Base-by-base conservation (phyloP, 345 rosid genomes). In the Bretschneidera sinensis region DNA sequence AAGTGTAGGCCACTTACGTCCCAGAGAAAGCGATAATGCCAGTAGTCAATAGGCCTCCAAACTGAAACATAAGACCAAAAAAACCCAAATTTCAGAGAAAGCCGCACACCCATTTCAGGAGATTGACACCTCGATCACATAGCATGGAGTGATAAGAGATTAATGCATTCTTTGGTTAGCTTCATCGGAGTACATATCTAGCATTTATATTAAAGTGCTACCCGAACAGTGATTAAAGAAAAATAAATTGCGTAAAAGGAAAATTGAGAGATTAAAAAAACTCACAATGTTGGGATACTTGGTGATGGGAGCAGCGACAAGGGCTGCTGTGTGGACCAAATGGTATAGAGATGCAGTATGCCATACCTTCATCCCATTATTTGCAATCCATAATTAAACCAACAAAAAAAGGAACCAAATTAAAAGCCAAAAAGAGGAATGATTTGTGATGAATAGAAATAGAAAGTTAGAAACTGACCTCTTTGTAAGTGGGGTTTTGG, bases 261-360 rank as follows among this genome's bases (percentile, higher is more conserved):
- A 43, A 14, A 7, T 3, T 25, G 0, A 52, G 21, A 20, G 20
- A 59, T 49, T 18, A 59, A 17, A 8, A 16, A 59, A 51, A 75
- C 81, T 79, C 66, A 94, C 97, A 66, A 85, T 62, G 63, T 79
- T 71, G 18, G 97, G 97, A 55, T 61, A 57, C 67, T 80, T 94
- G 48, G 92, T 82, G 64, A 60, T 43, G 22, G 97, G 99, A 49
- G 95, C 91, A 71, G 89, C 78, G 69, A 88, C 64, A 54, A 94
- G 82, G 55, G 97, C 95, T 20, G 92, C 92, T 17, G 95, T 94
- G 72, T 94, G 99, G 57, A 85, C 85, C 82, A 90, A 70, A 80
- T 94, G 97, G 76, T 90, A 94, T 48, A 88, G 73, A 21, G 99
- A 90, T 45, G 97, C 97, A 3, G 88, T 90, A 43, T 90, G 88